Conservation (phyloP, 306 rosid genomes). For the Lathyrus tuberosus region DNA sequence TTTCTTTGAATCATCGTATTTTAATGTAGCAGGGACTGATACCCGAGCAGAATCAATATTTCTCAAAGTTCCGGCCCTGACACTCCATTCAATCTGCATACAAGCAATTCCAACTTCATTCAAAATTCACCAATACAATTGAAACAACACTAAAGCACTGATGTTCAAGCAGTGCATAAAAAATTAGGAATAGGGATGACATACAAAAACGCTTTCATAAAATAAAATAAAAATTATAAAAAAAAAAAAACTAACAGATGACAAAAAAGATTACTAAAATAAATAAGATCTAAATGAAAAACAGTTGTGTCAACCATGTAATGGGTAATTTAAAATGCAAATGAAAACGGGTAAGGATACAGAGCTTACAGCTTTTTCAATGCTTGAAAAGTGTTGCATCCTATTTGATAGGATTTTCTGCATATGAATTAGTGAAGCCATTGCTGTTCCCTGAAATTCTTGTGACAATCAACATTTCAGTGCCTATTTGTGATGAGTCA, state of each 20-base stretch:
- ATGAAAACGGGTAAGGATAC: slow-evolving; percentile 23
- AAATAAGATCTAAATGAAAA: slow-evolving; percentile 31
- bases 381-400: slow-evolving; percentile 85
- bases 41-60: slow-evolving; percentile 90
- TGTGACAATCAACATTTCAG: slow-evolving; percentile 35
- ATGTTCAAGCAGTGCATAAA: slow-evolving; percentile 32
- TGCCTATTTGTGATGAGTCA: slow-evolving; percentile 15
- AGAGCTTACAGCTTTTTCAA: slow-evolving; percentile 78
- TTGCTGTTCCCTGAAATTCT: slow-evolving; percentile 89
- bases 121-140: slow-evolving; percentile 35
- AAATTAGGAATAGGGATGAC: slow-evolving; percentile 31
- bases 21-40: slow-evolving; percentile 81
- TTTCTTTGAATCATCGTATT: slow-evolving; percentile 82
- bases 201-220: not conserved
- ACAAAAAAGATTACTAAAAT: slow-evolving; percentile 23
- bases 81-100: slow-evolving; percentile 87
- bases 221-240: too few relatives aligned
- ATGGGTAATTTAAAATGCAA: slow-evolving; percentile 20
- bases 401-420: slow-evolving; percentile 87
- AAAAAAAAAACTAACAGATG: slow-evolving; percentile 16
- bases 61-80: slow-evolving; percentile 80
- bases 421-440: slow-evolving; percentile 94
- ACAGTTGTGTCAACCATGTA: slow-evolving; percentile 13
- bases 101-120: slow-evolving; percentile 29
- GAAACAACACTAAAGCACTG: slow-evolving; percentile 31